phyloP scores from a whole-genome alignment of 345 rosid genomes.

The Nephelium lappaceum region DNA sequence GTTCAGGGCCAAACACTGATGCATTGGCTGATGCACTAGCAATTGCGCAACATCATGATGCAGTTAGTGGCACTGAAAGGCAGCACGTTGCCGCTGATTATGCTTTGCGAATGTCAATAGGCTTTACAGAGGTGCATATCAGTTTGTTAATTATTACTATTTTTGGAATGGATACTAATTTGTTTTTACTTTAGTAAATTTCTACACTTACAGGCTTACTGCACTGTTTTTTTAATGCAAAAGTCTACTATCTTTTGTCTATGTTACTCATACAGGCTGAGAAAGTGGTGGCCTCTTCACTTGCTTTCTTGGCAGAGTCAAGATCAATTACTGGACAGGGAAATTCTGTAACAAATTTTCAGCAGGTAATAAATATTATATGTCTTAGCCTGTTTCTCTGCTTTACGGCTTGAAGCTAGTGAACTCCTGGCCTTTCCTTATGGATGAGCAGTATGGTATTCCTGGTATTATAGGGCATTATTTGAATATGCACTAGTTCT shows the following conservation, averaged over 20 bases:
- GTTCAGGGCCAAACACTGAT: slow-evolving; percentile 66
- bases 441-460: neutral
- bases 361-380: slow-evolving; percentile 57
- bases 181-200: neutral
- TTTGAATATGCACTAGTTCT: neutral
- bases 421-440: neutral
- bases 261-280: slow-evolving; percentile 63
- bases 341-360: slow-evolving; percentile 47
- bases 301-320: slow-evolving; percentile 58
- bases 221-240: neutral
- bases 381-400: neutral
- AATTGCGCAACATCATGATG: slow-evolving; percentile 98
- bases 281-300: slow-evolving; percentile 77
- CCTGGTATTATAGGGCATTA: neutral
- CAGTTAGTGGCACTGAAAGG: slow-evolving; percentile 93
- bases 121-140: slow-evolving; percentile 69
- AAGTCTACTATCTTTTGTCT: slow-evolving; percentile 20
- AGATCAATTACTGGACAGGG: slow-evolving; percentile 44
- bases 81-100: slow-evolving; percentile 98
- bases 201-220: neutral
- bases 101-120: slow-evolving; percentile 84
- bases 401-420: slow-evolving; percentile 4
- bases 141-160: slow-evolving; percentile 5
- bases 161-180: neutral
- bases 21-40: slow-evolving; percentile 83